A percentile compares a stretch with the other conserved stretches of the same genome.
Evolutionary conservation across 768 basidiomycete genomes (phyloP).

Genomic region (Hygrophorus russula): DNA sequence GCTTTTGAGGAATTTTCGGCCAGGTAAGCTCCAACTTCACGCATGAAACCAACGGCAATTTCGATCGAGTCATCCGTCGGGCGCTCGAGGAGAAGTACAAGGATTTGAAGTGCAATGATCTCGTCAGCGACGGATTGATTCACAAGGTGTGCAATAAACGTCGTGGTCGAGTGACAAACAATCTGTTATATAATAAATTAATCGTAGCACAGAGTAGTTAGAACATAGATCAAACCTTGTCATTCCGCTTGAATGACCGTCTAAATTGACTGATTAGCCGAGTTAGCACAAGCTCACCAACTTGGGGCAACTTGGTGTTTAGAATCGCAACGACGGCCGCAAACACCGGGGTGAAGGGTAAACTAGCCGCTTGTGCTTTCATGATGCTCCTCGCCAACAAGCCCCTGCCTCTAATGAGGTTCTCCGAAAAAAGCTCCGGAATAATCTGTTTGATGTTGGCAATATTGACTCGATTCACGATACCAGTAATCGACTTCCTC

Average conservation of each 20-base stretch:
- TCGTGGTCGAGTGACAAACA: slow-evolving; percentile 87
- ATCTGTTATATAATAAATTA: slow-evolving; percentile 35
- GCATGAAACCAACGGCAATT: slow-evolving; percentile 95
- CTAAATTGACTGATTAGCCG: slow-evolving; percentile 93
- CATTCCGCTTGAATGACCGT: slow-evolving; percentile 90
- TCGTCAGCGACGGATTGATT: slow-evolving; percentile 93
- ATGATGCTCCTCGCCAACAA: slow-evolving; percentile 90
- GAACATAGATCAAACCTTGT: slow-evolving; percentile 59
- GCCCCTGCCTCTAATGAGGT: slow-evolving; percentile 87
- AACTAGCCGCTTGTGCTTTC: slow-evolving; percentile 95
- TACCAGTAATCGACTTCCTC: slow-evolving; percentile 96
- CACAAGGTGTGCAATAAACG: slow-evolving; percentile 84
- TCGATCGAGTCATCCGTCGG: slow-evolving; percentile 98
- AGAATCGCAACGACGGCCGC: slow-evolving; percentile 89
- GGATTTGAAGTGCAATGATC: slow-evolving; percentile 88
- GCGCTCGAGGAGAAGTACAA: slow-evolving; percentile 88
- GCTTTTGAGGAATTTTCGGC: slow-evolving; percentile 90
- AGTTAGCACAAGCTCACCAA: slow-evolving; percentile 84
- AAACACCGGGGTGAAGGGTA: slow-evolving; percentile 96
- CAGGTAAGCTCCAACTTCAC: slow-evolving; percentile 94
- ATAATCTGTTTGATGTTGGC: slow-evolving; percentile 92
- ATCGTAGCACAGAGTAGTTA: not conserved
- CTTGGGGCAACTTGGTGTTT: slow-evolving; percentile 94
- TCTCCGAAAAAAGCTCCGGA: slow-evolving; percentile 87
- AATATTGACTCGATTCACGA: slow-evolving; percentile 97